phyloP scores from a whole-genome alignment of 2,329 filamentous ascomycete species.

The Aspergillus uvarum region DNA sequence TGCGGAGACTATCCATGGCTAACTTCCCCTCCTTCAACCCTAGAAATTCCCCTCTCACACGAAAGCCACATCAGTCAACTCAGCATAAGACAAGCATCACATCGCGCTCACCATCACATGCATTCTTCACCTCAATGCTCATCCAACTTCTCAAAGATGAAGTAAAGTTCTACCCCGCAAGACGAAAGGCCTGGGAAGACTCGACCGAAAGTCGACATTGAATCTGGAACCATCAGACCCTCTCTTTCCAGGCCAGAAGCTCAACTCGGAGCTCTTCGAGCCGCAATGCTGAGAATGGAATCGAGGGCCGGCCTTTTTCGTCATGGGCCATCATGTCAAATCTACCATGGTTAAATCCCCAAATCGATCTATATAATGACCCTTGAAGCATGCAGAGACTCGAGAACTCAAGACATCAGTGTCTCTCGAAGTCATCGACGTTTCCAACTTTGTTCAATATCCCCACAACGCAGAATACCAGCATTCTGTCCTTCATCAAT shows the following conservation, averaged over 20 bases:
- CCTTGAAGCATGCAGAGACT: not conserved
- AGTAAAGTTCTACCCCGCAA: not conserved
- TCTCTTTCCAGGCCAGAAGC: not conserved
- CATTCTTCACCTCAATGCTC: not conserved
- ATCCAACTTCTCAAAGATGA: not conserved
- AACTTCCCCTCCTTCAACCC: not conserved
- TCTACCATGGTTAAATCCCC: not conserved
- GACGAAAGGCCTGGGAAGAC: not conserved
- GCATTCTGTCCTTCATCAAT: not conserved
- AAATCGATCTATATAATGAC: not conserved
- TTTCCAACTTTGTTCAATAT: not conserved
- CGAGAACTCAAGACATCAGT: not conserved
- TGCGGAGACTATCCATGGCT: not conserved
- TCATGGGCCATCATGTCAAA: not conserved
- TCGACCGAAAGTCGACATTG: constrained; percentile 1
- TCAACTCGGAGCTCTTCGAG: not conserved
- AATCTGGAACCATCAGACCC: not conserved
- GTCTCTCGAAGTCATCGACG: not conserved
- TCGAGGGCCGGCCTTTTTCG: not conserved
- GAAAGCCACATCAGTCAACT: not conserved
- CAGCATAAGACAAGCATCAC: not conserved
- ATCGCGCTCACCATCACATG: not conserved
- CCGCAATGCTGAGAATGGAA: not conserved
- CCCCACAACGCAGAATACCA: not conserved
- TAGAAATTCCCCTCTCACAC: not conserved